phyloP scores from a whole-genome alignment of 192 early-diverging fungal species.

The Piromyces sp. region DNA sequence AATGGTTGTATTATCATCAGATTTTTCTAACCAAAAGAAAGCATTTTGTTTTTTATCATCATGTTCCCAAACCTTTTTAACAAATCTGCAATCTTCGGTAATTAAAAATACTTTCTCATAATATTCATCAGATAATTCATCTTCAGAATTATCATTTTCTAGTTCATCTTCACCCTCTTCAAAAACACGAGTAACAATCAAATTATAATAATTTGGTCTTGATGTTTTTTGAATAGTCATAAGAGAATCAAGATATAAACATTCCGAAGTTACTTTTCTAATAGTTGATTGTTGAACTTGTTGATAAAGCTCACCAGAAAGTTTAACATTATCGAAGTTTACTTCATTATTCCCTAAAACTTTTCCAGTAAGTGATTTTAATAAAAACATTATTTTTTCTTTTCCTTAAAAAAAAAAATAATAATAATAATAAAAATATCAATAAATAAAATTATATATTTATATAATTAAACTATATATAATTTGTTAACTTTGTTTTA shows the following conservation, averaged over 20 bases:
- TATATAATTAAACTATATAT: too few relatives aligned
- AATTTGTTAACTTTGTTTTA: too few relatives aligned
- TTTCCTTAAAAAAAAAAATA: not conserved
- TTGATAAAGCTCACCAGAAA: not conserved
- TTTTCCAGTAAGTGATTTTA: not conserved
- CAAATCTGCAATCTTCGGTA: constrained; percentile 31
- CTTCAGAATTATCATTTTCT: constrained; percentile 26
- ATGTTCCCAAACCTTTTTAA: constrained; percentile 8
- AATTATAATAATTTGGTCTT: constrained; percentile 43
- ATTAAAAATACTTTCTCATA: constrained; percentile 57
- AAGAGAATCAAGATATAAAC: constrained; percentile 21
- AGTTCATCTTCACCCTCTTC: constrained; percentile 59
- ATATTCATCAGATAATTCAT: constrained; percentile 15
- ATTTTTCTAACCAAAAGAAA: constrained; percentile 36
- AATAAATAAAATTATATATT: too few relatives aligned
- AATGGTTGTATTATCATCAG: constrained; percentile 14
- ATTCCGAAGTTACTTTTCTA: not conserved
- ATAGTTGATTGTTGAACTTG: not conserved
- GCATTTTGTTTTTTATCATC: not conserved
- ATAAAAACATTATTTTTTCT: not conserved
- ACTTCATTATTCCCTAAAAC: not conserved
- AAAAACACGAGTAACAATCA: constrained; percentile 56
- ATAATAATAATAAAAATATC: not conserved
- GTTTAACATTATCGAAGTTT: not conserved
- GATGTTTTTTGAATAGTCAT: constrained; percentile 50